Evolutionary conservation across 2,329 filamentous ascomycete species (phyloP).

Genomic region (Fusarium citri): DNA sequence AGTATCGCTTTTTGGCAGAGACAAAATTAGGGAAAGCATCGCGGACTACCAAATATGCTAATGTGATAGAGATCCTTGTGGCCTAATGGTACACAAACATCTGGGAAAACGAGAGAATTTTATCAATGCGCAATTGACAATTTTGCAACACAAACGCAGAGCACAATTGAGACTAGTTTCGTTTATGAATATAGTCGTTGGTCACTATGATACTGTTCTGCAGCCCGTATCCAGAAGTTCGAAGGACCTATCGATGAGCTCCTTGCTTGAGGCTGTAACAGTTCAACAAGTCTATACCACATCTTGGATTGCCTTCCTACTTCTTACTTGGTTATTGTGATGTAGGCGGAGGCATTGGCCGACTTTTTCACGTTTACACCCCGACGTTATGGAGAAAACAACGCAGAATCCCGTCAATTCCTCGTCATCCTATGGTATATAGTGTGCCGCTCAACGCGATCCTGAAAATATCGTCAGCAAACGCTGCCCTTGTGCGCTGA

Average conservation of each 20-base stretch:
- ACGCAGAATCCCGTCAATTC: constrained; percentile 18
- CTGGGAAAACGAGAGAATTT: background rate
- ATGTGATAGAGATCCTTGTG: background rate
- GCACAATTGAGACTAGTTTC: background rate
- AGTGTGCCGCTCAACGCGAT: background rate
- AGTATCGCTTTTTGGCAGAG: constrained; percentile 4
- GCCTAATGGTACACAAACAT: background rate
- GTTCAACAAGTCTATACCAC: background rate
- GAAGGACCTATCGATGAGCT: background rate
- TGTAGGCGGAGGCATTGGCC: background rate
- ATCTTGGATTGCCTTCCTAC: background rate
- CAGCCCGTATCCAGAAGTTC: background rate
- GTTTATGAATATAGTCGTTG: background rate
- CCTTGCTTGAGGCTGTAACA: background rate
- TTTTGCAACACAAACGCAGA: background rate
- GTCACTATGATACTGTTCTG: background rate
- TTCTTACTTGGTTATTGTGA: background rate
- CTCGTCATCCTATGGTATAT: constrained; percentile 21
- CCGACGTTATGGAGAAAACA: constrained; percentile 8
- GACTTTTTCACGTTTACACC: background rate
- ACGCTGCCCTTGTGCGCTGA: background rate
- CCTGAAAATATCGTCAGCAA: background rate
- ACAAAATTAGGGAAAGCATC: constrained; percentile 10
- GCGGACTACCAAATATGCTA: background rate
- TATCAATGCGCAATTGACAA: background rate